Base-by-base conservation (phyloP, 441 rosid species). In the California macrophylla region DNA sequence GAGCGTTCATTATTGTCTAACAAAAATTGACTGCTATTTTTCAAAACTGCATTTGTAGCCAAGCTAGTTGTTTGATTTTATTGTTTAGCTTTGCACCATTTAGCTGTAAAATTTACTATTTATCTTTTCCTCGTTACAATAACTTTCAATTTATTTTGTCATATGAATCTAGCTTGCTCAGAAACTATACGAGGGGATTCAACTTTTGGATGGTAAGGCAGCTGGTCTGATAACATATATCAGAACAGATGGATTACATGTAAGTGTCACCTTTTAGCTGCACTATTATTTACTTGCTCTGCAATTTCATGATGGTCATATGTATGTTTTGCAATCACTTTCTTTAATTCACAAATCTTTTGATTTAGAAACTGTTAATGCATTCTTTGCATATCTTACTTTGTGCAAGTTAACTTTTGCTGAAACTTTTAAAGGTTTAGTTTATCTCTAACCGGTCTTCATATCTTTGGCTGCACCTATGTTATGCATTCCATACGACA, bases 181-280 rank as follows among this genome's bases (percentile, higher is more conserved):
- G 78, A 89, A 89, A 79, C 94, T 94, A 36, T 94, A 94, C 68
- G 99, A 94, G 82, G 99, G 99, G 52, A 77, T 94, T 78, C 87
- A 84, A 54, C 75, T 94, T 60, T 79, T 87, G 18, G 86, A 90
- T 75, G 91, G 89, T 73, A 77, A 82, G 82, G 87, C 90, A 74
- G 82, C 83, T 24, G 99, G 98, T 74, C 78, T 94, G 83, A 87
- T 94, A 78, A 94, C 99, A 60, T 94, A 94, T 81, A 85, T 81
- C 87, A 85, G 98, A 81, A 92, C 99, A 12, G 99, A 94, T 84
- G 94, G 99, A 74, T 80, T 94, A 34, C 98, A 90, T 87, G 99
- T 94, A 82, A 50, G 98, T 87, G 68, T 66, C 66, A 66, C 75
- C 61, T 52, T 72, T 67, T 61, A 7, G 34, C 68, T 77, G 34